Percentiles rank a stretch among this genome's conserved stretches.
phyloP scores from a whole-genome alignment of 2,329 filamentous ascomycete genomes.

The Exophiala lecanii-corni region DNA sequence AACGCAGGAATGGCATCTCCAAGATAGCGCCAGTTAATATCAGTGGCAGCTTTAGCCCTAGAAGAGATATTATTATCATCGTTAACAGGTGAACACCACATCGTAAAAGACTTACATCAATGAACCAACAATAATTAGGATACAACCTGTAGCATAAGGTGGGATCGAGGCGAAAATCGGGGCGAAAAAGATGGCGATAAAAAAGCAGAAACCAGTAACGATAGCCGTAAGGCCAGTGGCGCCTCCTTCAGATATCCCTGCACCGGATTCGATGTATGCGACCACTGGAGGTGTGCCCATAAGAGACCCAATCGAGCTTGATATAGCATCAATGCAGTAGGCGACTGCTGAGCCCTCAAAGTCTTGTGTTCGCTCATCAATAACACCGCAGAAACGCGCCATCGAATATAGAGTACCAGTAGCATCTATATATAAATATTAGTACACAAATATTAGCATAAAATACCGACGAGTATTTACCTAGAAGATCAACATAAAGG shows the following conservation, averaged over 20 bases:
- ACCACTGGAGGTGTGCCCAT: constrained; percentile 77
- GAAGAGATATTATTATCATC: background rate
- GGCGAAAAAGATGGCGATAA: constrained; percentile 82
- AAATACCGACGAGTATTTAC: too few species aligned
- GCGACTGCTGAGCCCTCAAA: constrained; percentile 81
- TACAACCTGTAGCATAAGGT: constrained; percentile 82
- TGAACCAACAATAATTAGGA: constrained; percentile 77
- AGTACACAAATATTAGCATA: too few species aligned
- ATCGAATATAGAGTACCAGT: constrained; percentile 86
- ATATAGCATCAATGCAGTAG: constrained; percentile 76
- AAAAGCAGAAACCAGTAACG: constrained; percentile 73
- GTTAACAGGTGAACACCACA: background rate
- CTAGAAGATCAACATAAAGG: constrained; percentile 82
- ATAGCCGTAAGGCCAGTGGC: constrained; percentile 81
- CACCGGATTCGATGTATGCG: constrained; percentile 83
- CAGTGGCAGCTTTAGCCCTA: constrained; percentile 48
- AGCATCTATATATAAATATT: too few species aligned
- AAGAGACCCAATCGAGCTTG: constrained; percentile 73
- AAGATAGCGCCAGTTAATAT: constrained; percentile 86
- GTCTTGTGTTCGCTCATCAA: constrained; percentile 77
- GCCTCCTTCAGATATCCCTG: constrained; percentile 82
- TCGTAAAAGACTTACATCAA: constrained; percentile 66
- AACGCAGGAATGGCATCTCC: constrained; percentile 82
- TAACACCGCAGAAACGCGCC: constrained; percentile 77
- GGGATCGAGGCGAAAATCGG: constrained; percentile 88